Evolutionary conservation across 1,284 basidiomycete genomes (phyloP).

Genomic region (Ustilago tritici): DNA sequence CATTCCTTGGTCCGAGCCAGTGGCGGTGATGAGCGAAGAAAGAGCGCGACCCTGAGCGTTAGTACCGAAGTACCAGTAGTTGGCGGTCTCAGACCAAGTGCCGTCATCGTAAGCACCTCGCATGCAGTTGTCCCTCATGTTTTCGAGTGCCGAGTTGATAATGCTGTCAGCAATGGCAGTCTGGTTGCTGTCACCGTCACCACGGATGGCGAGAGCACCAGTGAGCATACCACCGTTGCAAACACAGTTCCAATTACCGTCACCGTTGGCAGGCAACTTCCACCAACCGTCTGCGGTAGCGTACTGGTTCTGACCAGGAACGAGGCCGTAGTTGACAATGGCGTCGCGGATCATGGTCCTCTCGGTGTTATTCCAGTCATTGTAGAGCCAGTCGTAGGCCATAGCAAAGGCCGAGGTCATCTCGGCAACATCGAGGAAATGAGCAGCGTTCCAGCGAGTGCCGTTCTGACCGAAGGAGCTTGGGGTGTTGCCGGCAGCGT

Average conservation of each 20-base stretch:
- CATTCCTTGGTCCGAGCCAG: slow-evolving; percentile 84
- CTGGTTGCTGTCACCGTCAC: slow-evolving; percentile 77
- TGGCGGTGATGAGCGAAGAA: slow-evolving; percentile 84
- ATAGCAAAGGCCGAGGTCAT: slow-evolving; percentile 77
- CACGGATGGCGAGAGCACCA: slow-evolving; percentile 87
- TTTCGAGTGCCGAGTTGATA: slow-evolving; percentile 80
- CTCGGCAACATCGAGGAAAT: slow-evolving; percentile 96
- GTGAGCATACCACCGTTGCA: slow-evolving; percentile 91
- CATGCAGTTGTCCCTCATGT: slow-evolving; percentile 85
- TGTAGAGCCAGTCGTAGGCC: slow-evolving; percentile 94
- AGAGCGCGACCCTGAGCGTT: slow-evolving; percentile 93
- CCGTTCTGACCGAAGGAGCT: slow-evolving; percentile 74
- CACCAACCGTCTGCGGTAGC: slow-evolving; percentile 72
- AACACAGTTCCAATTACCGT: slow-evolving; percentile 97
- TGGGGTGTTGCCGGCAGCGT: slow-evolving; percentile 69
- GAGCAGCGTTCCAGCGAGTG: slow-evolving; percentile 80
- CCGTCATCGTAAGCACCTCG: slow-evolving; percentile 77
- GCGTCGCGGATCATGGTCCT: slow-evolving; percentile 79
- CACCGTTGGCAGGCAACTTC: slow-evolving; percentile 69
- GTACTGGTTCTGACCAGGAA: slow-evolving; percentile 72
- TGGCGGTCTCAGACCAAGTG: slow-evolving; percentile 93
- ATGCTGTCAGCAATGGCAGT: slow-evolving; percentile 77
- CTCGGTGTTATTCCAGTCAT: slow-evolving; percentile 82
- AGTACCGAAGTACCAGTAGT: slow-evolving; percentile 76
- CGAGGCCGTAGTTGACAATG: slow-evolving; percentile 80